phyloP scores from a whole-genome alignment of 208 protist species.

The Leptomonas pyrrhocoris region DNA sequence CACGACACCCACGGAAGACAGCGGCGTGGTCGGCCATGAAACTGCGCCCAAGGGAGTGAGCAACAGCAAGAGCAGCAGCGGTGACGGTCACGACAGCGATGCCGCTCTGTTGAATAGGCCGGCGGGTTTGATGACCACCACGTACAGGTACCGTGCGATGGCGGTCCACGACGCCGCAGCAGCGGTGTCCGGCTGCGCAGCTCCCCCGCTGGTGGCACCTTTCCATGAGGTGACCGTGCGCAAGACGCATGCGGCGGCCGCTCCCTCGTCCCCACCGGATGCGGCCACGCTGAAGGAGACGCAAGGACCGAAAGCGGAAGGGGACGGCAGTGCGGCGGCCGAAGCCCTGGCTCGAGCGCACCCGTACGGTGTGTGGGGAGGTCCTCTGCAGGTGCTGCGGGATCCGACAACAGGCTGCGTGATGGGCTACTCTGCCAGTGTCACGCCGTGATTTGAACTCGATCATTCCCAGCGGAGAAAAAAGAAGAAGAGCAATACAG shows the following conservation, averaged over 20 bases:
- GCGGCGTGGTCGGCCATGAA: background rate
- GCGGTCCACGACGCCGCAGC: constrained; percentile 16
- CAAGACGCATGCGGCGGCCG: background rate
- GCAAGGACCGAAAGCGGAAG: background rate
- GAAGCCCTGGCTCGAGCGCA: constrained; percentile 6
- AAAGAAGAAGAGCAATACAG: background rate
- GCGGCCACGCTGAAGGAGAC: background rate
- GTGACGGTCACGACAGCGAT: background rate
- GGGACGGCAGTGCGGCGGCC: background rate
- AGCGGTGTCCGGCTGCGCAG: background rate
- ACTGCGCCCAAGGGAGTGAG: background rate
- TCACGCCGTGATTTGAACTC: background rate
- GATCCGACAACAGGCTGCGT: constrained; percentile 37
- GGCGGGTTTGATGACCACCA: background rate
- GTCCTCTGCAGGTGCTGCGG: constrained; percentile 40
- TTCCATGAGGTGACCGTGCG: constrained; percentile 28
- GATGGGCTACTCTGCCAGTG: constrained; percentile 36
- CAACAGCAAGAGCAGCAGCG: background rate
- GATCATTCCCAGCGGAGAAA: no score
- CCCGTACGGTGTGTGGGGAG: constrained; percentile 28
- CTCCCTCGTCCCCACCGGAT: background rate
- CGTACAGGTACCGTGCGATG: constrained; percentile 9
- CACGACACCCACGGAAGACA: background rate
- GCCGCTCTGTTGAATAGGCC: background rate
- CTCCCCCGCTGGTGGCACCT: constrained; percentile 38